phyloP scores from a whole-genome alignment of 2,329 filamentous ascomycete genomes.

The Alternaria hordeiaustralica region DNA sequence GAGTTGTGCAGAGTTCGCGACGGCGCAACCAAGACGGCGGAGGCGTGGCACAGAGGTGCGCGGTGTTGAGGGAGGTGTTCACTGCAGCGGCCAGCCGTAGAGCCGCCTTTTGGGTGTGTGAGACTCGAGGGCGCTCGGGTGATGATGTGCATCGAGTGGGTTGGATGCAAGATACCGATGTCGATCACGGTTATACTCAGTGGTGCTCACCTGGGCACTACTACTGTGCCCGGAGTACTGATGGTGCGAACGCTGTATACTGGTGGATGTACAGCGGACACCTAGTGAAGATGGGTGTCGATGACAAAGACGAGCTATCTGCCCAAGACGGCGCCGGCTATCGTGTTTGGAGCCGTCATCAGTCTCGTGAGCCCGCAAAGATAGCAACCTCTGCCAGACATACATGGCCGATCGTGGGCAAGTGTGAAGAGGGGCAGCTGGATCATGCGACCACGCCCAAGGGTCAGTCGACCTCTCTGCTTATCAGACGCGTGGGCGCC shows the following conservation, averaged over 20 bases:
- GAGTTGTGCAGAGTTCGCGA: slow-evolving; percentile 40
- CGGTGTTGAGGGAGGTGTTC: slow-evolving; percentile 13
- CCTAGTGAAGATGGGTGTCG: slow-evolving; percentile 1
- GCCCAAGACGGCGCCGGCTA: neutral
- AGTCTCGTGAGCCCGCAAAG: slow-evolving; percentile 28
- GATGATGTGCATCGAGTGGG: neutral
- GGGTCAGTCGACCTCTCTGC: slow-evolving; percentile 18
- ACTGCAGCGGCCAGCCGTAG: slow-evolving; percentile 20
- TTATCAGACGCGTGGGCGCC: slow-evolving; percentile 24
- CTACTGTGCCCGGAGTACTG: neutral
- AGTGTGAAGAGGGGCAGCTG: slow-evolving; percentile 30
- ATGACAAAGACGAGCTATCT: neutral
- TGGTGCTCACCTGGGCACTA: neutral
- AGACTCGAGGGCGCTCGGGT: neutral
- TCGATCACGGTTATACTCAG: slow-evolving; percentile 20
- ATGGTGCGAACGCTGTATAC: neutral
- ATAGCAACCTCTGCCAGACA: neutral
- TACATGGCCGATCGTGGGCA: slow-evolving; percentile 21
- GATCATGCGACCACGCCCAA: slow-evolving; percentile 37
- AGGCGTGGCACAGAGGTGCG: slow-evolving; percentile 21
- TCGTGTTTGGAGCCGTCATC: slow-evolving; percentile 1
- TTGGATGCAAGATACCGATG: slow-evolving; percentile 7
- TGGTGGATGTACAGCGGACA: slow-evolving; percentile 5
- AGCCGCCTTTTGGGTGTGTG: slow-evolving; percentile 10
- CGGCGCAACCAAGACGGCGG: slow-evolving; percentile 18